Percentiles rank a stretch among this genome's conserved stretches.
Evolutionary conservation across 1,139 yeast species (phyloP).

Genomic region (Candida tetrigidarum): DNA sequence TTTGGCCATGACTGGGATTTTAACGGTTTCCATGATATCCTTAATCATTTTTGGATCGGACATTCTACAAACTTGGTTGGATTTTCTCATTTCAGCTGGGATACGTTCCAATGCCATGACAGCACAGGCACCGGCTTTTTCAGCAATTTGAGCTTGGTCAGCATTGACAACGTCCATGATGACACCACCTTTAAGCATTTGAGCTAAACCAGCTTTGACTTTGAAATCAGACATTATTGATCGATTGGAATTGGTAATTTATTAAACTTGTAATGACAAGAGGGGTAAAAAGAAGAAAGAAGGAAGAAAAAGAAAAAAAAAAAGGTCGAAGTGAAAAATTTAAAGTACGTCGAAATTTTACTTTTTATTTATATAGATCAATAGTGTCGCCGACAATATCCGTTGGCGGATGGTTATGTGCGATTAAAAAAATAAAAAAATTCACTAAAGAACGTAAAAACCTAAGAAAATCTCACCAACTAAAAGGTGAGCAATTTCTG

Average conservation of each 20-base stretch:
- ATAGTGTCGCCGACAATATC: not conserved
- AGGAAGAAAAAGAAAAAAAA: not conserved
- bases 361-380: not conserved
- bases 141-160: constrained; percentile 65
- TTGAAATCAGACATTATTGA: constrained; percentile 52
- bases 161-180: constrained; percentile 59
- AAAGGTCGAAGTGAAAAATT: not conserved
- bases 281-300: not conserved
- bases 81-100: constrained; percentile 85
- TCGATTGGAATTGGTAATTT: not conserved
- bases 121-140: constrained; percentile 87
- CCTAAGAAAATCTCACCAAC: not conserved
- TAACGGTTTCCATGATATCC: constrained; percentile 73
- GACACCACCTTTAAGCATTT: constrained; percentile 78
- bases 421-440: not conserved
- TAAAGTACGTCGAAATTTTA: not conserved
- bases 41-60: constrained; percentile 83
- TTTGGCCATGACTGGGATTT: constrained; percentile 87
- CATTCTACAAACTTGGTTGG: constrained; percentile 88
- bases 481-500: not conserved
- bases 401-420: not conserved
- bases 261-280: too few relatives aligned
- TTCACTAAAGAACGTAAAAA: not conserved
- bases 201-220: constrained; percentile 82
- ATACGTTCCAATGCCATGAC: constrained; percentile 90